phyloP scores from a whole-genome alignment of 2,329 filamentous ascomycete species.

The Sarocladium oryzae region DNA sequence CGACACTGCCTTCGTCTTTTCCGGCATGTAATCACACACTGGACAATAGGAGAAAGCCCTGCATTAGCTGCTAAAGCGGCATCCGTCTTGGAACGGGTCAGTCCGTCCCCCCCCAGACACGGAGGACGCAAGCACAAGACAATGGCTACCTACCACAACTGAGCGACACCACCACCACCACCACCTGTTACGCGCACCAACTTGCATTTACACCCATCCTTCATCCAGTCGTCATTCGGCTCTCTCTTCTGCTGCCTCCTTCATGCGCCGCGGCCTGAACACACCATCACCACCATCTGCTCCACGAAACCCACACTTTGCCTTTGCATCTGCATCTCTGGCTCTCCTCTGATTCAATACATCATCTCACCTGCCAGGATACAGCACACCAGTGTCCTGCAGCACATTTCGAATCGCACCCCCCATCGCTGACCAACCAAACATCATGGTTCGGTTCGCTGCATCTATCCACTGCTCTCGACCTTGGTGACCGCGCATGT shows the following conservation, averaged over 20 bases:
- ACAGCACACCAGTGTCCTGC: background rate
- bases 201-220: slow-evolving; percentile 2
- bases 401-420: background rate
- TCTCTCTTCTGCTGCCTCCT: background rate
- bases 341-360: background rate
- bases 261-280: slow-evolving; percentile 9
- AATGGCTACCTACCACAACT: background rate
- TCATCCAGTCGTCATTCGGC: slow-evolving; percentile 4
- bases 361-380: background rate
- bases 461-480: slow-evolving; percentile 1
- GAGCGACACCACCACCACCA: background rate
- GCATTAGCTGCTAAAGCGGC: slow-evolving; percentile 4
- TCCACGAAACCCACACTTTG: slow-evolving; percentile 6
- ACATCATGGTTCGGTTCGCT: slow-evolving; percentile 1
- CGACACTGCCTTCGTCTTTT: background rate
- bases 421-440: slow-evolving; percentile 1
- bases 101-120: background rate
- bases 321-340: background rate
- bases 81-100: background rate
- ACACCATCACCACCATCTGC: slow-evolving; percentile 5
- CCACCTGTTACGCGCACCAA: slow-evolving; percentile 1
- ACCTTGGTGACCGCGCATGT: slow-evolving; percentile 7
- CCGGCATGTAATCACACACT: background rate
- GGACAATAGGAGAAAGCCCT: background rate
- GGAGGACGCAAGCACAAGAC: slow-evolving; percentile 4